Evolutionary conservation across 179 eudicot species (phyloP).

Genomic region (Silene coronaria): DNA sequence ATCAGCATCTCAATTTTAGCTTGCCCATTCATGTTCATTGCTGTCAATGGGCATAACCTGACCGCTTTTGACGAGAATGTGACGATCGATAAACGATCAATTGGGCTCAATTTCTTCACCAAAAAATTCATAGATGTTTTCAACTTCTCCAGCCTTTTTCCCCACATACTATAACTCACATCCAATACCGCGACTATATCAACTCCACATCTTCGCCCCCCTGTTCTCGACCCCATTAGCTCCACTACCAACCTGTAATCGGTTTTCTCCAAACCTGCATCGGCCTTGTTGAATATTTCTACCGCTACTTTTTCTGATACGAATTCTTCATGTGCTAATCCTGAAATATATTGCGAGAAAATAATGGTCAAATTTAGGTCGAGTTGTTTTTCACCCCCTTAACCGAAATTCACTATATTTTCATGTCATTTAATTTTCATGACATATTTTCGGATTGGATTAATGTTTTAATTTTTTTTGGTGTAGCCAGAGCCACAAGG

Average conservation of each 20-base stretch:
- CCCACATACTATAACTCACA: slow-evolving; percentile 11
- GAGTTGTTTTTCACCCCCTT: too few species aligned
- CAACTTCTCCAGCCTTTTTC: background rate
- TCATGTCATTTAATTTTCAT: too few species aligned
- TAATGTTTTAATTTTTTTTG: too few species aligned
- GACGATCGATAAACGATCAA: slow-evolving; percentile 8
- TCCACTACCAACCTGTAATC: background rate
- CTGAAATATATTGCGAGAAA: too few species aligned
- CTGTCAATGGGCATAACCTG: background rate
- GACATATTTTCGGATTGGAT: too few species aligned
- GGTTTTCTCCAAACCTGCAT: background rate
- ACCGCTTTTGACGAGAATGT: background rate
- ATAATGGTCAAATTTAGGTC: too few species aligned
- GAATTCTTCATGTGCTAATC: background rate
- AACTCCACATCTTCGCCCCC: background rate
- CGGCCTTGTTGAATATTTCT: background rate
- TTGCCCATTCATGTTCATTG: background rate
- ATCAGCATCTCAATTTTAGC: background rate
- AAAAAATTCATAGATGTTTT: background rate
- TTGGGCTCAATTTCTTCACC: slow-evolving; percentile 4
- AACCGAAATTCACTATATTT: too few species aligned
- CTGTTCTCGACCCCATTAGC: background rate
- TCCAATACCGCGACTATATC: slow-evolving; percentile 21
- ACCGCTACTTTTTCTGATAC: background rate
- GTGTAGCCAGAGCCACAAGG: too few species aligned